Percentiles rank a stretch among this genome's conserved stretches.
These are phyloP conservation scores for Tetracladium setigerum DNA, from an alignment of 495 filamentous ascomycete species.

Conservation along the genomic window DNA sequence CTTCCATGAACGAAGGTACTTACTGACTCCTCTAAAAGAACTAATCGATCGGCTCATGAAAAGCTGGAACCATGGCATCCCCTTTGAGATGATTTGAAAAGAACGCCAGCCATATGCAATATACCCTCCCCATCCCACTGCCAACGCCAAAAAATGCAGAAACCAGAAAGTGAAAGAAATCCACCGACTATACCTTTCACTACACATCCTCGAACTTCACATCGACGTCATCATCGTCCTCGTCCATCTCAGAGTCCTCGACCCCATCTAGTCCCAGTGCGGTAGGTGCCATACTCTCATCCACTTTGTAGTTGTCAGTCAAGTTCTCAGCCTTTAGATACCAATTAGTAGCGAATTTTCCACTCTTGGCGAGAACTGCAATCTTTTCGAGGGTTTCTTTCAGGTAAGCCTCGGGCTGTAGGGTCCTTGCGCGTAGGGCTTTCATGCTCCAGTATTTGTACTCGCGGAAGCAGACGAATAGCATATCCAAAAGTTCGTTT, in stretches of 20 bases:
- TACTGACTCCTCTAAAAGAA: no score
- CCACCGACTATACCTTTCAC: no score
- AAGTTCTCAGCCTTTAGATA: constrained; percentile 67
- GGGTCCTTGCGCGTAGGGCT: constrained; percentile 58
- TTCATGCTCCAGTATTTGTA: constrained; percentile 90
- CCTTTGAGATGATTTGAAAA: no score
- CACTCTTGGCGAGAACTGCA: constrained; percentile 70
- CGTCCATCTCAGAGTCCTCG: constrained; percentile 53
- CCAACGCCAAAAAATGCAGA: no score
- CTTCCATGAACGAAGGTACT: no score
- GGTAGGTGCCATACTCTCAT: constrained; percentile 41
- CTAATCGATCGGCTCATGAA: no score
- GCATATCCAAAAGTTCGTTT: constrained; percentile 74
- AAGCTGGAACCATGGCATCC: no score
- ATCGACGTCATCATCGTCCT: constrained; percentile 57
- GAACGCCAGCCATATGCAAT: no score
- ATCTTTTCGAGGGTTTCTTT: constrained; percentile 77
- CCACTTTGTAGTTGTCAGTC: constrained; percentile 41
- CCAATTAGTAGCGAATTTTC: constrained; percentile 77
- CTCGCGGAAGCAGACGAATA: constrained; percentile 72
- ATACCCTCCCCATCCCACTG: no score
- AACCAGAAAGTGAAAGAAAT: no score
- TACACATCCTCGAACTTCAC: constrained; percentile 70
- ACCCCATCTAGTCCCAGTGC: constrained; percentile 42
- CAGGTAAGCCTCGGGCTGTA: constrained; percentile 88